Percentiles rank a stretch among this genome's conserved stretches.
Evolutionary conservation across 2,329 filamentous ascomycete species (phyloP).

Genomic region (Falciphora oryzae): DNA sequence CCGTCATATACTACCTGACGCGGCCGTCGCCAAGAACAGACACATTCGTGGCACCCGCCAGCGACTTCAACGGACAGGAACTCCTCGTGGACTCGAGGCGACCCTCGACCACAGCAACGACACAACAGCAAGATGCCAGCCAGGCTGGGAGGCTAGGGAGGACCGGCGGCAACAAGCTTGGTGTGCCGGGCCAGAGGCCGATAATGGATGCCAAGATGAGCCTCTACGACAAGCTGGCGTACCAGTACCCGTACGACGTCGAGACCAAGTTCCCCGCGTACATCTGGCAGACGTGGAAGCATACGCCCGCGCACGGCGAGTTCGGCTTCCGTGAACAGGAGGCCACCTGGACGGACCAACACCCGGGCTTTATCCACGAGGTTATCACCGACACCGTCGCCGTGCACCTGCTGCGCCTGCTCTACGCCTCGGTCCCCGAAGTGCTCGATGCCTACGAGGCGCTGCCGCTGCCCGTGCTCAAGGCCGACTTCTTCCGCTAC

Average conservation of each 20-base stretch:
- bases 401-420: slow-evolving; percentile 71
- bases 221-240: slow-evolving; percentile 74
- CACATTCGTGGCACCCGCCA: slow-evolving; percentile 23
- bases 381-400: slow-evolving; percentile 91
- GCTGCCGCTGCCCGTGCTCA: slow-evolving; percentile 67
- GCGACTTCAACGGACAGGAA: slow-evolving; percentile 23
- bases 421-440: slow-evolving; percentile 79
- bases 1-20: slow-evolving; percentile 64
- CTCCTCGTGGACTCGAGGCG: slow-evolving; percentile 17
- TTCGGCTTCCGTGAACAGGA: slow-evolving; percentile 82
- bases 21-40: slow-evolving; percentile 37
- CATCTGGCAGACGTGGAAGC: slow-evolving; percentile 99
- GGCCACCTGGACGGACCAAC: slow-evolving; percentile 79
- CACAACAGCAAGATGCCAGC: slow-evolving; percentile 4
- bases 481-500: slow-evolving; percentile 76
- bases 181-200: slow-evolving; percentile 44
- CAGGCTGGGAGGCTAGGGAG: slow-evolving; percentile 4
- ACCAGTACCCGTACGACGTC: slow-evolving; percentile 90
- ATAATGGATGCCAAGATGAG: slow-evolving; percentile 64
- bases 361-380: slow-evolving; percentile 92
- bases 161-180: slow-evolving; percentile 15
- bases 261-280: slow-evolving; percentile 89
- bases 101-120: slow-evolving; percentile 17
- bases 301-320: slow-evolving; percentile 66
- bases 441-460: slow-evolving; percentile 71